Conservation (phyloP, 371 early-diverging fungal species). For the Rhizomucor miehei region DNA sequence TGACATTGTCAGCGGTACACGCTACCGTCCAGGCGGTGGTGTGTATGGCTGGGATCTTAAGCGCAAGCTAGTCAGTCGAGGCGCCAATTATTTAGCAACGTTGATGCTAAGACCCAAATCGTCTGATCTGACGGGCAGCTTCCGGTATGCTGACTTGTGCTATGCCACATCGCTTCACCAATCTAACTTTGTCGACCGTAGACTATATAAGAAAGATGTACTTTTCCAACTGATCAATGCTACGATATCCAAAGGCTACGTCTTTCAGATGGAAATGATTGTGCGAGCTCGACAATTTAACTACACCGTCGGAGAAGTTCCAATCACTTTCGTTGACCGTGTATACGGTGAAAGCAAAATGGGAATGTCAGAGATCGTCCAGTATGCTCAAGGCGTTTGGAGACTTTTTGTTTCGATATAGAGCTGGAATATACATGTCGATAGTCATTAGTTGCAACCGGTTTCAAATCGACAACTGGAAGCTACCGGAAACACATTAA, state of each 20-base stretch:
- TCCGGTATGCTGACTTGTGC: slow-evolving; percentile 55
- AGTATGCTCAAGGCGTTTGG: slow-evolving; percentile 89
- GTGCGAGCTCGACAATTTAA: slow-evolving; percentile 92
- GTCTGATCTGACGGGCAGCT: slow-evolving; percentile 96
- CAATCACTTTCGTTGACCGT: slow-evolving; percentile 97
- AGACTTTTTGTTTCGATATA: slow-evolving; percentile 74
- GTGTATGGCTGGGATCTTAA: slow-evolving; percentile 99
- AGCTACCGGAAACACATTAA: too few species aligned
- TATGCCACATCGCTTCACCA: background rate
- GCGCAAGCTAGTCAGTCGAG: slow-evolving; percentile 96
- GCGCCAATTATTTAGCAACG: slow-evolving; percentile 97
- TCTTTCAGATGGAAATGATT: slow-evolving; percentile 99
- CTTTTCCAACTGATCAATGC: slow-evolving; percentile 82
- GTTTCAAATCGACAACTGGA: too few species aligned
- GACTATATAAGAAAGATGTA: slow-evolving; percentile 94
- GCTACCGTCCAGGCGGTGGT: slow-evolving; percentile 89
- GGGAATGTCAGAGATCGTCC: slow-evolving; percentile 92
- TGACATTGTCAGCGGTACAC: slow-evolving; percentile 97
- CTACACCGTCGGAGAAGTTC: slow-evolving; percentile 90
- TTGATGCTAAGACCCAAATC: slow-evolving; percentile 88
- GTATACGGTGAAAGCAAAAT: slow-evolving; percentile 96
- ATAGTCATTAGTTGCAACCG: too few species aligned
- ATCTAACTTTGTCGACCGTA: slow-evolving; percentile 12
- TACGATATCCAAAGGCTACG: slow-evolving; percentile 94
- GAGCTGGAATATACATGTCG: too few species aligned